Conservation (phyloP, 192 early-diverging fungal genomes). For the Rhizoclosmatium sp. region DNA sequence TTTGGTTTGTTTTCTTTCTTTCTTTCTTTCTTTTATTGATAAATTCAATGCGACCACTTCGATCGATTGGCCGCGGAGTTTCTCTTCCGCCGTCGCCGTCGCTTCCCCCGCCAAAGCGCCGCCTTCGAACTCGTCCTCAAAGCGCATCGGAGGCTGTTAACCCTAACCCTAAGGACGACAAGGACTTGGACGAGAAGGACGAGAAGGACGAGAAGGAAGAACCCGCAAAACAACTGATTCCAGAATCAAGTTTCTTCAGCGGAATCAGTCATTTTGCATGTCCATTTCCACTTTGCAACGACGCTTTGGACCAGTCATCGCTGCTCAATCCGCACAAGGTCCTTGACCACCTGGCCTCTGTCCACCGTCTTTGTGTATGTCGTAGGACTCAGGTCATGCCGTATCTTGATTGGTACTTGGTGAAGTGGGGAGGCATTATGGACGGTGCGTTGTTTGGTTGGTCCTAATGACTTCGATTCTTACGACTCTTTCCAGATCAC, state of each 20-base stretch:
- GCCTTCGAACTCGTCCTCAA: too few relatives aligned
- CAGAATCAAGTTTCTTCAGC: neutral
- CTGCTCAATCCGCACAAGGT: slow-evolving; percentile 6
- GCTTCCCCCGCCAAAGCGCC: too few relatives aligned
- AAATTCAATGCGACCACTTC: neutral
- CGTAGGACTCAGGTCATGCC: slow-evolving; percentile 30
- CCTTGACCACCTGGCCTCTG: slow-evolving; percentile 6
- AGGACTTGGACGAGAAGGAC: too few relatives aligned
- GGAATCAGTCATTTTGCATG: slow-evolving; percentile 15
- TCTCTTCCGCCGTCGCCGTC: neutral
- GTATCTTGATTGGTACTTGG: slow-evolving; percentile 29
- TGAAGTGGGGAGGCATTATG: slow-evolving; percentile 17
- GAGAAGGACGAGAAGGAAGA: too few relatives aligned
- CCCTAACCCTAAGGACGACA: too few relatives aligned
- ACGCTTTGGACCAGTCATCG: neutral
- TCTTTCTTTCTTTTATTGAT: neutral
- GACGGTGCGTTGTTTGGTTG: neutral
- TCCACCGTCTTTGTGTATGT: slow-evolving; percentile 20
- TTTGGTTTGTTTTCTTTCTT: neutral
- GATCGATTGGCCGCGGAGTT: neutral
- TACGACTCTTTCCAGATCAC: too few relatives aligned
- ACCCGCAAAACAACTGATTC: too few relatives aligned
- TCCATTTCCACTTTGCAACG: slow-evolving; percentile 32
- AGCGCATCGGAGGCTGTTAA: too few relatives aligned
- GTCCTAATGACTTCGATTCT: neutral